Evolutionary conservation across 2,329 filamentous ascomycete genomes (phyloP).

Genomic region (Hymenoscyphus infarciens): DNA sequence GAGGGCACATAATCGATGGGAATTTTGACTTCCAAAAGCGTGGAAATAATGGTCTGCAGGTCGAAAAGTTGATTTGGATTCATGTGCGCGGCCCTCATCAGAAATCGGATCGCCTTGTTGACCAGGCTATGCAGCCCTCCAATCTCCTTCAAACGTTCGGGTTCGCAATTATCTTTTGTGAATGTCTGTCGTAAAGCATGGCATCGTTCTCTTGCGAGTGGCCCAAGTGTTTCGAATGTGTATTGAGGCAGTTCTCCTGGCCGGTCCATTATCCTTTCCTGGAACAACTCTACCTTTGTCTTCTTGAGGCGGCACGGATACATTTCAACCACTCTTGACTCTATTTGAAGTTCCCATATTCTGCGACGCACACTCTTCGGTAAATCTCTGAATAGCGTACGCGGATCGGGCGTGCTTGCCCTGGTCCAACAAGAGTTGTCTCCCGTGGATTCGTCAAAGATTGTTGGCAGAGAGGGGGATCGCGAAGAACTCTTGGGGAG

Average conservation of each 20-base stretch:
- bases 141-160: not conserved
- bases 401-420: not conserved
- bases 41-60: not conserved
- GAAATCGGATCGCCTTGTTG: not conserved
- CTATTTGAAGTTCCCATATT: not conserved
- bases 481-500: not conserved
- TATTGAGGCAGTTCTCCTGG: not conserved
- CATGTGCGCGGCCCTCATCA: not conserved
- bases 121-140: not conserved
- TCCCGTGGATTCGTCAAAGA: not conserved
- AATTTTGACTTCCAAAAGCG: not conserved
- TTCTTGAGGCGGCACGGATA: not conserved
- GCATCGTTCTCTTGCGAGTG: not conserved
- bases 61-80: not conserved
- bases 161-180: not conserved
- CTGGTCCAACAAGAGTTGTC: not conserved
- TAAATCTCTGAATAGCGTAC: not conserved
- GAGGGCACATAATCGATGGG: not conserved
- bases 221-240: not conserved
- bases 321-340: not conserved
- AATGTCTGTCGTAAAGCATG: not conserved
- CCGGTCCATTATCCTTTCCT: not conserved
- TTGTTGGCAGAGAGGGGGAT: not conserved
- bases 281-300: not conserved
- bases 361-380: not conserved